phyloP scores from a whole-genome alignment of 1,284 basidiomycete species.

The Bondarzewia mesenterica region DNA sequence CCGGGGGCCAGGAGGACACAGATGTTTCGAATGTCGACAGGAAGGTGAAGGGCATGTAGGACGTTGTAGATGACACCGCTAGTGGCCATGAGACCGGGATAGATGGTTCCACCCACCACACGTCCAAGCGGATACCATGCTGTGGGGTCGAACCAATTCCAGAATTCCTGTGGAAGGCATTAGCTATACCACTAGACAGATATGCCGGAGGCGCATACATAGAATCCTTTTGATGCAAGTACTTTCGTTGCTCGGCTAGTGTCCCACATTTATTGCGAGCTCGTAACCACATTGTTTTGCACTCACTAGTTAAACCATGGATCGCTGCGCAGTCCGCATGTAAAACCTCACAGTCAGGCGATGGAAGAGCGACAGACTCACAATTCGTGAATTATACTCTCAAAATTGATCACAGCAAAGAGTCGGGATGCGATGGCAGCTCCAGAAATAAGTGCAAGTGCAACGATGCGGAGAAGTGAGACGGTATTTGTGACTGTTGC shows the following conservation, averaged over 20 bases:
- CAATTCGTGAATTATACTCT: constrained; percentile 99
- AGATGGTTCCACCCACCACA: constrained; percentile 96
- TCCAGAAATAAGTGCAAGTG: constrained; percentile 81
- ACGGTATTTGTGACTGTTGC: constrained; percentile 74
- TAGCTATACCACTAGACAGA: neutral
- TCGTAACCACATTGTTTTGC: neutral
- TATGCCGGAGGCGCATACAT: constrained; percentile 49
- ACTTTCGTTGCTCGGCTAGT: constrained; percentile 83
- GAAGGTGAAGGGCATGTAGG: constrained; percentile 84
- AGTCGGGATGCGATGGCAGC: constrained; percentile 94
- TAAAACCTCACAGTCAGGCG: neutral
- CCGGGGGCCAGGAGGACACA: constrained; percentile 96
- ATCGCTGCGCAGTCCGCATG: constrained; percentile 49
- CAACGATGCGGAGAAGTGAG: constrained; percentile 80
- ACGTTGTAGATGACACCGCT: constrained; percentile 94
- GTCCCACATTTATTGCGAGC: constrained; percentile 5
- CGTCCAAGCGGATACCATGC: constrained; percentile 99
- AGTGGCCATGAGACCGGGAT: constrained; percentile 97
- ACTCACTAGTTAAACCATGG: constrained; percentile 97
- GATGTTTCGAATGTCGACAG: constrained; percentile 95
- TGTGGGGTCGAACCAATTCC: constrained; percentile 99
- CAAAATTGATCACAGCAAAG: constrained; percentile 97
- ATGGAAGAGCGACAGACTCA: constrained; percentile 32
- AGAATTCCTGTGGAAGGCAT: constrained; percentile 70
- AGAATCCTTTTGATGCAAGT: constrained; percentile 88